phyloP scores from a whole-genome alignment of 306 rosid species.

The Castanea crenata region DNA sequence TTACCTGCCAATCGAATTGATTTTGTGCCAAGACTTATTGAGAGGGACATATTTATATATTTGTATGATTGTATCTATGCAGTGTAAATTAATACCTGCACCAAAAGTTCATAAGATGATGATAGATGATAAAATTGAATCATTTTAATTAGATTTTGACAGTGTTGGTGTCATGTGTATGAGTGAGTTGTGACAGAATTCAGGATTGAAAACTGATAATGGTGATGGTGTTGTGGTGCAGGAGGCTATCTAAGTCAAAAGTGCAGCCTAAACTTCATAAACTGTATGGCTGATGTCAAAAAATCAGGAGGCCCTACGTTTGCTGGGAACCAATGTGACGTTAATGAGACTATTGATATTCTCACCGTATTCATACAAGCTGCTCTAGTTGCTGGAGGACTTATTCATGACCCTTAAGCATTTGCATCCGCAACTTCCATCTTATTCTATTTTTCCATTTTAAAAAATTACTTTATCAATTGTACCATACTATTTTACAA shows the following conservation, averaged over 20 bases:
- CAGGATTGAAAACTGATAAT: not conserved
- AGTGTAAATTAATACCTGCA: too few species aligned
- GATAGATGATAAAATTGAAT: too few species aligned
- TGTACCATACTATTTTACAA: too few species aligned
- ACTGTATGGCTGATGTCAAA: slow-evolving; percentile 69
- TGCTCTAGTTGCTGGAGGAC: slow-evolving; percentile 82
- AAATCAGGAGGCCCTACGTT: slow-evolving; percentile 42
- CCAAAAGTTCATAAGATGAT: too few species aligned
- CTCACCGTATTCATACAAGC: slow-evolving; percentile 79
- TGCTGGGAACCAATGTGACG: slow-evolving; percentile 68
- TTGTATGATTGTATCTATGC: too few species aligned
- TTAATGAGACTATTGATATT: slow-evolving; percentile 60
- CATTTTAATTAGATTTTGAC: too few species aligned
- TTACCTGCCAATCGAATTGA: too few species aligned
- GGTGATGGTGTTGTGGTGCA: slow-evolving; percentile 31
- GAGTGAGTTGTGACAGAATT: not conserved
- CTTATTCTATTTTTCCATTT: too few species aligned
- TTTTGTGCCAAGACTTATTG: too few species aligned
- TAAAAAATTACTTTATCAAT: too few species aligned
- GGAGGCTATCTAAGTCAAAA: slow-evolving; percentile 90
- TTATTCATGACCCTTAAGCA: slow-evolving; percentile 62
- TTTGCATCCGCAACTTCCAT: too few species aligned
- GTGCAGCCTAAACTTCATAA: slow-evolving; percentile 70
- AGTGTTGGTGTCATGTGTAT: not conserved
- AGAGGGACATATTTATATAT: too few species aligned